Evolutionary conservation across 169 alveolate species (phyloP).

Genomic region (Eimeria acervulina): DNA sequence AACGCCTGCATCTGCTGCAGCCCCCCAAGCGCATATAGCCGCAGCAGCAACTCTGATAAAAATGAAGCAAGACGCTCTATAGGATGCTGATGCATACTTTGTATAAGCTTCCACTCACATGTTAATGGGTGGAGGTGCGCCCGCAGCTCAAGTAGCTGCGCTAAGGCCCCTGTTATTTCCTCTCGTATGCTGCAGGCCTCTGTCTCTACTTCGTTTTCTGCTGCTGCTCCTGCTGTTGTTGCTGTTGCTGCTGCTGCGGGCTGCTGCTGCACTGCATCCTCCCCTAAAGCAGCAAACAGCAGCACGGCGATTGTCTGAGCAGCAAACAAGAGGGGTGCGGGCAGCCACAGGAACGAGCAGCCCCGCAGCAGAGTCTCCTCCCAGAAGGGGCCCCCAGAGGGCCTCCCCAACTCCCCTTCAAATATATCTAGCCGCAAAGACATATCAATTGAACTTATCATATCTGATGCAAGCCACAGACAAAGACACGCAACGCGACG

Average conservation of each 20-base stretch:
- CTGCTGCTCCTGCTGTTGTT: neutral
- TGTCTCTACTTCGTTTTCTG: neutral
- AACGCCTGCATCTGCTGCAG: neutral
- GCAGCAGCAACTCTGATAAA: constrained; percentile 21
- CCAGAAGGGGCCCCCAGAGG: neutral
- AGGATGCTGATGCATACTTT: neutral
- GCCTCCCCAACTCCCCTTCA: neutral
- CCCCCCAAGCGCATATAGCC: constrained; percentile 33
- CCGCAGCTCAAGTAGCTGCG: constrained; percentile 16
- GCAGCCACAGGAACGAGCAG: neutral
- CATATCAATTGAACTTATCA: neutral
- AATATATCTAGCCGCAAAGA: neutral
- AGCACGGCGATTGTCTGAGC: constrained; percentile 21
- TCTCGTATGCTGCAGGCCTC: neutral
- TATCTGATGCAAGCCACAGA: constrained; percentile 21
- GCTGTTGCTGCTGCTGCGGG: neutral
- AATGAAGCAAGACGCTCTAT: neutral
- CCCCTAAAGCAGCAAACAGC: neutral
- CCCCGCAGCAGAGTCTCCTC: constrained; percentile 13
- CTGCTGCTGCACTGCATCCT: neutral
- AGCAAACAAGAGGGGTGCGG: constrained; percentile 32
- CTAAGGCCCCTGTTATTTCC: neutral
- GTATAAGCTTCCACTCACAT: no score
- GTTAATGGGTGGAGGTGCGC: no score
- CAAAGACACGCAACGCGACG: constrained; percentile 31